phyloP scores from a whole-genome alignment of 345 rosid species.

The Hibiscus tridactylites region DNA sequence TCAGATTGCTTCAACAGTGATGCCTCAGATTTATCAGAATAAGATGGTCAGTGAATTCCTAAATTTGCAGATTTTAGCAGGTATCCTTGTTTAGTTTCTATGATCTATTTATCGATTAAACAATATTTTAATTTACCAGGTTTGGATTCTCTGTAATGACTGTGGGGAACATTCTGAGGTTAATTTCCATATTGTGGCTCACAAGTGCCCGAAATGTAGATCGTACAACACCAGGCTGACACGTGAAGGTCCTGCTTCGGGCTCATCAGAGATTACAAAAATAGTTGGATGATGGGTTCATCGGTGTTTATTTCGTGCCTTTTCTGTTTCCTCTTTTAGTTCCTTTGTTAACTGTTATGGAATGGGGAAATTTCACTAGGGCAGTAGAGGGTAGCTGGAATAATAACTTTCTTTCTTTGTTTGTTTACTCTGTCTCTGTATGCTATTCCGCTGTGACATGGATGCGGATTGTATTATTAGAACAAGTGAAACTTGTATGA shows the following conservation, averaged over 20 bases:
- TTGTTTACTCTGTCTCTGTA: neutral
- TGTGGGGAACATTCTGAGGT: conserved; percentile 45
- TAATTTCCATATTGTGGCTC: conserved; percentile 35
- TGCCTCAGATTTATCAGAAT: conserved; percentile 37
- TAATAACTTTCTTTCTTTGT: neutral
- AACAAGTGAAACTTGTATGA: neutral
- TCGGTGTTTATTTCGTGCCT: neutral
- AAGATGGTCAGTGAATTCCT: neutral
- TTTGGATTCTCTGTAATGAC: conserved; percentile 62
- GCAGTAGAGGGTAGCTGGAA: neutral
- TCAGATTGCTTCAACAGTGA: conserved; percentile 44
- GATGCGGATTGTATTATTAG: neutral
- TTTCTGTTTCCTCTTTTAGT: too few species aligned
- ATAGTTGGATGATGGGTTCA: conserved; percentile 1
- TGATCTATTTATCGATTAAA: neutral
- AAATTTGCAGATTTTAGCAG: neutral
- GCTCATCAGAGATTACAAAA: conserved; percentile 9
- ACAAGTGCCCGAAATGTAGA: conserved; percentile 42
- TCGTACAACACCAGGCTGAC: conserved; percentile 55
- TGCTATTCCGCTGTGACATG: neutral
- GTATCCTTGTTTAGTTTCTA: neutral
- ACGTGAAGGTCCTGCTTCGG: conserved; percentile 15
- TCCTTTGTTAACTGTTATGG: neutral
- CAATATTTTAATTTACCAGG: conserved; percentile 19
- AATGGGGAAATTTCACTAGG: neutral